Conservation (phyloP, 2,329 filamentous ascomycete species). For the Polytolypa hystricis region DNA sequence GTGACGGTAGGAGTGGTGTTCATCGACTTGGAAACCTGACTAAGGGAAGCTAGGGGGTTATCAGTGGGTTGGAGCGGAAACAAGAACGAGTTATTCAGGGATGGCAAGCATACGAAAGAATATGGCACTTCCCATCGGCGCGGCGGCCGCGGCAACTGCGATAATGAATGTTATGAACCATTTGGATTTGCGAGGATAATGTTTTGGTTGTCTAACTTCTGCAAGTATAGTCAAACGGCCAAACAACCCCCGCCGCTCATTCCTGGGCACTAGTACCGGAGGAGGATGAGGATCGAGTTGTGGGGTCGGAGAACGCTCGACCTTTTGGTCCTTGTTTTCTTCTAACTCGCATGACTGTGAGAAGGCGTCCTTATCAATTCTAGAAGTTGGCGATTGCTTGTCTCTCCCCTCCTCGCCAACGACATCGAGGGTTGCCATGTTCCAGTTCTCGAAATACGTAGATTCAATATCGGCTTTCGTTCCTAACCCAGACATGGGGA, state of each 20-base stretch:
- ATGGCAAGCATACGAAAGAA: slow-evolving; percentile 56
- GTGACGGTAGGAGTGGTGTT: slow-evolving; percentile 53
- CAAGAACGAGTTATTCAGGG: background rate
- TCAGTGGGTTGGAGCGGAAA: background rate
- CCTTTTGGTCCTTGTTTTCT: background rate
- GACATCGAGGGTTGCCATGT: no score
- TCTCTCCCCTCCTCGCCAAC: no score
- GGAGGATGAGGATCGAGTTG: slow-evolving; percentile 6
- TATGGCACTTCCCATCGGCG: slow-evolving; percentile 74
- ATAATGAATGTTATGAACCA: slow-evolving; percentile 75
- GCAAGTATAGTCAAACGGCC: slow-evolving; percentile 60
- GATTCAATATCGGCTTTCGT: no score
- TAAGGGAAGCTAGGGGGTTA: slow-evolving; percentile 50
- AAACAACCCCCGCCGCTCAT: slow-evolving; percentile 59
- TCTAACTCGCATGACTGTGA: background rate
- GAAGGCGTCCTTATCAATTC: background rate
- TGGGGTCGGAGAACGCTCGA: background rate
- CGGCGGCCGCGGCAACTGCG: slow-evolving; percentile 63
- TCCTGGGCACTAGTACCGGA: slow-evolving; percentile 39
- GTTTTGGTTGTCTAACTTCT: slow-evolving; percentile 65
- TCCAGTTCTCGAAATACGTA: no score
- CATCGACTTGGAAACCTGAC: slow-evolving; percentile 52
- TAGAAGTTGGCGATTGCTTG: background rate
- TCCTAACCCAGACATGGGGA: no score
- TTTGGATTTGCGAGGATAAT: slow-evolving; percentile 64